phyloP scores from a whole-genome alignment of 805 yeast species.

The Ogataea philodendri region DNA sequence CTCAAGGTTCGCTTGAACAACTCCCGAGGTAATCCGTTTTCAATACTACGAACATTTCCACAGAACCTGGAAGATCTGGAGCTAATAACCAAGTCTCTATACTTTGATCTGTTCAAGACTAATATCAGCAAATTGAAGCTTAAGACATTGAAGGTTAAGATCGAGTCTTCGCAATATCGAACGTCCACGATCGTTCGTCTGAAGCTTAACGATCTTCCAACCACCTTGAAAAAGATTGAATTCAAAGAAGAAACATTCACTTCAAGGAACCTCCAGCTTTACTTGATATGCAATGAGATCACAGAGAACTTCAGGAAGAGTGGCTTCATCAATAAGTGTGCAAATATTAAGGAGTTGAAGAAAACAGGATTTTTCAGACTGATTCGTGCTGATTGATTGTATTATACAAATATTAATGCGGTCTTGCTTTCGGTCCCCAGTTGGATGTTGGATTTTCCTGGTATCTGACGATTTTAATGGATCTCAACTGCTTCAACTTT shows the following conservation, averaged over 20 bases:
- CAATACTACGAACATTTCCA: neutral
- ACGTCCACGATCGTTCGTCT: neutral
- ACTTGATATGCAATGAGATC: conserved; percentile 3
- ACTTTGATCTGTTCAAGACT: conserved; percentile 2
- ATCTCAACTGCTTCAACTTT: conserved; percentile 59
- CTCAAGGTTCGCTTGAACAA: neutral
- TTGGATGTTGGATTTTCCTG: conserved; percentile 91
- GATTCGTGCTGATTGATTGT: neutral
- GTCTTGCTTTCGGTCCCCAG: conserved; percentile 93
- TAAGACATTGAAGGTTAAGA: neutral
- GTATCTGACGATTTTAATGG: conserved; percentile 77
- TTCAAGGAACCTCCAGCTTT: neutral
- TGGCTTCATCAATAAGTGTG: neutral
- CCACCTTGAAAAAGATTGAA: neutral
- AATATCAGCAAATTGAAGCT: conserved; percentile 1
- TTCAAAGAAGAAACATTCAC: conserved; percentile 1
- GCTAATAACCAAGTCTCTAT: neutral
- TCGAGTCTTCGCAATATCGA: neutral
- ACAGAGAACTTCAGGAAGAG: neutral
- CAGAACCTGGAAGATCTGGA: conserved; percentile 1
- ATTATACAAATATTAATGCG: conserved; percentile 34
- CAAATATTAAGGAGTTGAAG: conserved; percentile 2
- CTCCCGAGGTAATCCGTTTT: conserved; percentile 1
- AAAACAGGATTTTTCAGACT: conserved; percentile 5
- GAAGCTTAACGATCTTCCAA: conserved; percentile 1